phyloP scores from a whole-genome alignment of 2,329 filamentous ascomycete species.

The Phialophora macrospora region DNA sequence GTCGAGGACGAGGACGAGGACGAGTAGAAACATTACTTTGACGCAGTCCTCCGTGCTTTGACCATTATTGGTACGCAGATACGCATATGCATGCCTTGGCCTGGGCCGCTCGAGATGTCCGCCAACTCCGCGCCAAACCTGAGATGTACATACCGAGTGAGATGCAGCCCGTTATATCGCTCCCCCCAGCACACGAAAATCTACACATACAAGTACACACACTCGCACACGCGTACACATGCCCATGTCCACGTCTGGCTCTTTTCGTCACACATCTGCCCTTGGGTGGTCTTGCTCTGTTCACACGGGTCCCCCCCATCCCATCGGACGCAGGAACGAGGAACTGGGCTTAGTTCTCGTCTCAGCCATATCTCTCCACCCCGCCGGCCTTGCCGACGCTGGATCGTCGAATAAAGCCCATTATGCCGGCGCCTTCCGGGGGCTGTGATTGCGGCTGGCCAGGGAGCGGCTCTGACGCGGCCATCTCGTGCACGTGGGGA shows the following conservation, averaged over 20 bases:
- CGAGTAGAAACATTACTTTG: too few relatives aligned
- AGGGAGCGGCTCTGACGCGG: slow-evolving; percentile 15
- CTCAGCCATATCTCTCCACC: slow-evolving; percentile 33
- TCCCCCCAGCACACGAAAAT: not conserved
- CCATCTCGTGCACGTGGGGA: slow-evolving; percentile 27
- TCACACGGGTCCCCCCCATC: not conserved
- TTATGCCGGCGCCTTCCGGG: slow-evolving; percentile 14
- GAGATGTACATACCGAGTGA: too few relatives aligned
- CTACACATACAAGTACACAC: not conserved
- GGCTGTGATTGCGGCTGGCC: not conserved
- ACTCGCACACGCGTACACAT: not conserved
- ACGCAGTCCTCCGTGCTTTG: too few relatives aligned
- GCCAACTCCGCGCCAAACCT: too few relatives aligned
- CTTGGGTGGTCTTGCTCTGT: not conserved
- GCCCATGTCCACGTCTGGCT: not conserved
- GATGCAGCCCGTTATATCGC: too few relatives aligned
- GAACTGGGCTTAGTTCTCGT: not conserved
- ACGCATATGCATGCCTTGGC: too few relatives aligned
- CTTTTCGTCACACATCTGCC: not conserved
- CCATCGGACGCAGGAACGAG: not conserved
- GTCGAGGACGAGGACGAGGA: too few relatives aligned
- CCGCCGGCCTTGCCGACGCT: slow-evolving; percentile 24
- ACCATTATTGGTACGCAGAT: too few relatives aligned
- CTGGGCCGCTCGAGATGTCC: too few relatives aligned
- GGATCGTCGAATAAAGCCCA: slow-evolving; percentile 27